Evolutionary conservation across 495 filamentous ascomycete species (phyloP).

Genomic region (Penicillium dipodomyicola): DNA sequence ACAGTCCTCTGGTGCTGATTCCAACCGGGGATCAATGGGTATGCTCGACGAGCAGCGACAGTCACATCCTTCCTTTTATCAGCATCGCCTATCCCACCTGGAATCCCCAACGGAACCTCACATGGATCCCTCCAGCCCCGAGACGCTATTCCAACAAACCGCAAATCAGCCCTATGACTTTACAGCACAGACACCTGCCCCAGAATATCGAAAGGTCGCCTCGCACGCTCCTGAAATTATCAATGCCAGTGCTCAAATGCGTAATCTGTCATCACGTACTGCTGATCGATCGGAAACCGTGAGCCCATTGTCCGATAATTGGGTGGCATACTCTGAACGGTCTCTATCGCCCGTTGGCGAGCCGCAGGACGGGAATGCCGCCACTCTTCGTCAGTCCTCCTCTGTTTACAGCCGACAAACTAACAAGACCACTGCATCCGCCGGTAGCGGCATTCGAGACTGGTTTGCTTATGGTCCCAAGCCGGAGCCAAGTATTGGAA

Average conservation of each 20-base stretch:
- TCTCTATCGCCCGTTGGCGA: slow-evolving; percentile 45
- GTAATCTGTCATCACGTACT: slow-evolving; percentile 24
- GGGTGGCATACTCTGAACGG: slow-evolving; percentile 59
- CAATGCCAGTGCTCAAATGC: slow-evolving; percentile 18
- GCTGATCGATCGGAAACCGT: slow-evolving; percentile 35
- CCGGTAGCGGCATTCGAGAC: slow-evolving; percentile 35
- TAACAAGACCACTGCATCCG: slow-evolving; percentile 34
- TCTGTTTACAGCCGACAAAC: slow-evolving; percentile 46
- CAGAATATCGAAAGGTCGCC: slow-evolving; percentile 29
- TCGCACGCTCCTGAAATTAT: slow-evolving; percentile 21
- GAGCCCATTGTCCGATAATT: slow-evolving; percentile 54
- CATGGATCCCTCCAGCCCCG: slow-evolving; percentile 41
- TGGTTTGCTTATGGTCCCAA: slow-evolving; percentile 40
- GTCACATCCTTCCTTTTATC: slow-evolving; percentile 23
- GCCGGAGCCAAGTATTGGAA: slow-evolving; percentile 31
- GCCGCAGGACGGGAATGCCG: slow-evolving; percentile 27
- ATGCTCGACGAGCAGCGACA: slow-evolving; percentile 22
- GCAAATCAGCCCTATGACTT: slow-evolving; percentile 29
- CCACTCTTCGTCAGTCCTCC: slow-evolving; percentile 41
- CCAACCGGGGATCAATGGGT: slow-evolving; percentile 31
- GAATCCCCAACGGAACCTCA: slow-evolving; percentile 35
- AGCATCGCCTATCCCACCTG: slow-evolving; percentile 27
- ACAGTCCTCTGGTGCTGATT: slow-evolving; percentile 48
- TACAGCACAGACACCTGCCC: slow-evolving; percentile 23
- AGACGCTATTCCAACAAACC: slow-evolving; percentile 30